Evolutionary conservation across 2,329 filamentous ascomycete species (phyloP).

Genomic region (Sclerotinia minor): DNA sequence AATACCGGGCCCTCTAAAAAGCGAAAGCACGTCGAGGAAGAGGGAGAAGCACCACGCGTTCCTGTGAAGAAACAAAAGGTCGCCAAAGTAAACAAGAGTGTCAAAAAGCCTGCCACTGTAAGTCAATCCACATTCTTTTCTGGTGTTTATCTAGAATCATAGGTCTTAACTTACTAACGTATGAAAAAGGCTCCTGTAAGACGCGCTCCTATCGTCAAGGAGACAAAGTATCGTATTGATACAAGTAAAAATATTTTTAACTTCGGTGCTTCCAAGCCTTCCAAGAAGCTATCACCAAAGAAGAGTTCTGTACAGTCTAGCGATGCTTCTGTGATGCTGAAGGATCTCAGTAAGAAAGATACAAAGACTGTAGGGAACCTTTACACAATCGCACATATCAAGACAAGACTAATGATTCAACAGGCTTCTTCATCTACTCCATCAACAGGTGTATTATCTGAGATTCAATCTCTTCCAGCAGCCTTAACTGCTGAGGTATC

Average conservation of each 20-base stretch:
- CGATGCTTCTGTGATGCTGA: neutral
- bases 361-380: neutral
- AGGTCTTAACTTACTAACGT: neutral
- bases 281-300: neutral
- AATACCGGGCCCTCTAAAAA: neutral
- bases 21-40: neutral
- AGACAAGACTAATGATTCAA: neutral
- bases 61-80: slow-evolving; percentile 6
- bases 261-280: neutral
- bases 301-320: neutral
- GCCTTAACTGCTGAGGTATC: neutral
- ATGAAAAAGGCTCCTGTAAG: neutral
- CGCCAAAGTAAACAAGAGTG: neutral
- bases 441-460: neutral
- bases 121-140: neutral
- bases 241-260: neutral
- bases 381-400: neutral
- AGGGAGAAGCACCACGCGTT: neutral
- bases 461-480: no score
- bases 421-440: neutral
- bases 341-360: neutral
- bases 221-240: neutral
- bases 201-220: neutral
- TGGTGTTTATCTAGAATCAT: neutral
- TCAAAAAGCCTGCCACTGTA: neutral